Base-by-base conservation (phyloP, 176 grass and related monocot genomes). In the Aechmea fasciata region DNA sequence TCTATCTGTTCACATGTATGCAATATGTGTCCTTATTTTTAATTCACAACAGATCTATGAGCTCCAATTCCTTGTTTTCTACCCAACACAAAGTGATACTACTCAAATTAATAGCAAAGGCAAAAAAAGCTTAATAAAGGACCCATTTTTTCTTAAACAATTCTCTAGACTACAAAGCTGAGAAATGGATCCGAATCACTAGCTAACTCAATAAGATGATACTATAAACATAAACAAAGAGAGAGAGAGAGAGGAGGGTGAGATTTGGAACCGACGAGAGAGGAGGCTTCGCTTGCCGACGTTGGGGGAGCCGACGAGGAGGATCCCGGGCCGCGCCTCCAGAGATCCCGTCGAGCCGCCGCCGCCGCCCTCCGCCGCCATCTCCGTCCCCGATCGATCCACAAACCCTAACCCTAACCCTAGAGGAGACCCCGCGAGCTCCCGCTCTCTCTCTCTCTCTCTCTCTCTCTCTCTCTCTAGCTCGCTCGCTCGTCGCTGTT, bases 241-340 rank as follows among this genome's bases (percentile, higher is more conserved):
- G 2, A 24, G 0, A 12, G 9, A 41, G 20, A 53, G 70, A 63
- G 61, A 23, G 22, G 22, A 23, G n/a, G 65, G 49, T 48, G 12
- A 48, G 52, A 79, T 41, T 22, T 9, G 63, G 75, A 82, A 74
- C 86, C 87, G 57, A 99, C 84, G 80, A 24, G 84, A 93, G 71
- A 99, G 84, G 65, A 99, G 78, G 33, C 87, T 99, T 50, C 89
- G 90, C 80, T 99, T 99, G 73, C 94, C 94, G 66, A 90, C 94
- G 41, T 86, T 88, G 11, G 77, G 80, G 24, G 82, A 79, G 14
- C 94, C 94, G 63, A 99, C 68, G 64, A 99, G 53, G 63, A 99
- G 82, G 20, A 93, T 68, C 1, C 89, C 94, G 3, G 94, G 84
- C 59, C 84, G 82, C 33, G 28, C 72, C 84, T 99, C 94, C 50